These are phyloP conservation scores for Glycine latifolia DNA, from an alignment of 306 rosid genomes.

Conservation along the genomic window DNA sequence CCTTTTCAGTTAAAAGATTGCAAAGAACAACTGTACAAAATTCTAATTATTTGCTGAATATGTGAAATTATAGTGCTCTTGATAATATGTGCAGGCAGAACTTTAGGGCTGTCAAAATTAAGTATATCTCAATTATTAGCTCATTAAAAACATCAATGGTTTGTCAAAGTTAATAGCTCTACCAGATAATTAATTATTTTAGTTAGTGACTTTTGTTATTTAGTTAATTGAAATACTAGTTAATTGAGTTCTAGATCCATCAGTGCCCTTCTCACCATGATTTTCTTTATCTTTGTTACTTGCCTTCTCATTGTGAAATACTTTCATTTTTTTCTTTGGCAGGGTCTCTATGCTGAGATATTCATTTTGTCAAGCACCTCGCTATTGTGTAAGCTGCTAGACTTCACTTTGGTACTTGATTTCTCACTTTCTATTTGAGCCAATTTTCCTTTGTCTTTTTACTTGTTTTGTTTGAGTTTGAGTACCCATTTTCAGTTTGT, in stretches of 20 bases:
- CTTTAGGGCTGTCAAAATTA: conserved; percentile 5
- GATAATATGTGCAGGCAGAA: conserved; percentile 15
- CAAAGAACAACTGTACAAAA: not conserved
- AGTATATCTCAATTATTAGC: not conserved
- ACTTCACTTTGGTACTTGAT: conserved; percentile 86
- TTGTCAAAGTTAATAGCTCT: not conserved
- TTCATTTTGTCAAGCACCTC: conserved; percentile 61
- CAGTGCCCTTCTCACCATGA: too few relatives aligned
- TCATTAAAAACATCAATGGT: not conserved
- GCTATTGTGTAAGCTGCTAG: conserved; percentile 69
- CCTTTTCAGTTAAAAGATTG: not conserved
- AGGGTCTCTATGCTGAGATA: not conserved
- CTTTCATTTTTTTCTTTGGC: too few relatives aligned
- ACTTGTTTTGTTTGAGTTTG: too few relatives aligned
- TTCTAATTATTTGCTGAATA: not conserved
- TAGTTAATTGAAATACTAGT: too few relatives aligned
- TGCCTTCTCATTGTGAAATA: too few relatives aligned
- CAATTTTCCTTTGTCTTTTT: too few relatives aligned
- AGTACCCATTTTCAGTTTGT: too few relatives aligned
- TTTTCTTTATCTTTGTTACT: too few relatives aligned
- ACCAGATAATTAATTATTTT: not conserved
- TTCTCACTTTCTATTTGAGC: too few relatives aligned
- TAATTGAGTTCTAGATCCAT: too few relatives aligned
- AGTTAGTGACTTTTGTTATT: too few relatives aligned
- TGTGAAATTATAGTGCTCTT: not conserved